Conservation (phyloP, 768 basidiomycete species). For the Leccinum uliginosum region DNA sequence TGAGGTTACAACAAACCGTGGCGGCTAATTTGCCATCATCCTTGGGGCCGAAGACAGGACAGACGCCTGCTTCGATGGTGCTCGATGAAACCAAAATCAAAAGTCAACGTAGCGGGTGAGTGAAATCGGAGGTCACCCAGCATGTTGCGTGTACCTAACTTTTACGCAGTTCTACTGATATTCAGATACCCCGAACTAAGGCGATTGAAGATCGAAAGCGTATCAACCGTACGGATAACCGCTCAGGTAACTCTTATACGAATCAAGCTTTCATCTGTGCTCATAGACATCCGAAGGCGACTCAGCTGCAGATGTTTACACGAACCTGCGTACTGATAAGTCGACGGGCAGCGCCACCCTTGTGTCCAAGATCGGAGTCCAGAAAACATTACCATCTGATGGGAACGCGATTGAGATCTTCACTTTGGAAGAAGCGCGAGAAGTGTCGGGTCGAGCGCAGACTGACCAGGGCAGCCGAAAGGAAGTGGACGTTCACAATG, state of each 20-base stretch:
- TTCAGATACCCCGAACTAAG: not conserved
- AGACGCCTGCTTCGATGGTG: not conserved
- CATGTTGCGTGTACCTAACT: not conserved
- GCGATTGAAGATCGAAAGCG: not conserved
- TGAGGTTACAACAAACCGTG: not conserved
- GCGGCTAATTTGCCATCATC: not conserved
- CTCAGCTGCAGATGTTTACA: not conserved
- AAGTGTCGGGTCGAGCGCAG: not conserved
- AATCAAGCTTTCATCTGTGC: not conserved
- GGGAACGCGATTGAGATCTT: not conserved
- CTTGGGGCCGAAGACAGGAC: not conserved
- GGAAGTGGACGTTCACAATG: not conserved
- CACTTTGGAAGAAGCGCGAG: not conserved
- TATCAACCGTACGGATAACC: not conserved
- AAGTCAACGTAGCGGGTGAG: not conserved
- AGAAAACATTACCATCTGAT: not conserved
- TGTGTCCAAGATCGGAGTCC: not conserved
- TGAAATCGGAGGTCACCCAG: not conserved
- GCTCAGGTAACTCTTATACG: not conserved
- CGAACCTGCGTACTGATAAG: not conserved
- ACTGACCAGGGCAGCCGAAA: not conserved
- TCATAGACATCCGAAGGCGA: not conserved
- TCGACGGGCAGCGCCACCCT: not conserved
- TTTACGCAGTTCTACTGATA: not conserved
- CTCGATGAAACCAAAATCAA: not conserved